Base-by-base conservation (phyloP, 768 basidiomycete species). In the Suillus clintonianus region DNA sequence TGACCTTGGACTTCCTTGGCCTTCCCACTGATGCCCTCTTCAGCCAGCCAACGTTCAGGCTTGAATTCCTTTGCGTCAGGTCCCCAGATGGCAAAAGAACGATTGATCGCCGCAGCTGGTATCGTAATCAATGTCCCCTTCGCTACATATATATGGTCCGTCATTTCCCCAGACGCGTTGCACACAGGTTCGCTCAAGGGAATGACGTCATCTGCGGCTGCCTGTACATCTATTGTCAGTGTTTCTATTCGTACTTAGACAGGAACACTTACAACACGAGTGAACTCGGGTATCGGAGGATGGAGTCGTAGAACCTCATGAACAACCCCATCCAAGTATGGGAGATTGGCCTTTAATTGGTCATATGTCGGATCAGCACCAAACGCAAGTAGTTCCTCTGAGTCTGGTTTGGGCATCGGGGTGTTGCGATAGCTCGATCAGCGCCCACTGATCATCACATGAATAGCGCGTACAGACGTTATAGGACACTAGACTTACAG, bases 121-220 rank as follows among this genome's bases (percentile, higher is more conserved):
- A 82, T 70, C 14, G 76, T 64, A 37, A 90, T 62, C 1, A 68
- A 62, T 1, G 82, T 83, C 4, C 83, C 87, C 65, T 83, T 84
- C n/a, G 79, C 74, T 41, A 89, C 73, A 6, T 76, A 50, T 57
- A 89, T 72, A n/a, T 74, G 75, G 24, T 76, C 71, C 17, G 83
- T 74, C 0, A 68, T 65, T 48, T 77, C 69, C 0, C 86, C 85
- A 0, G 81, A 71, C 0, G 73, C 66, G 0, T 82, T 83, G 11
- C 67, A 71, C 19, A 88, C 68, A 4, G 86, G 86, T 1, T 70
- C 68, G 15, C 77, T 78, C n/a, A 90, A 78, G 0, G 88, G 89
- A 14, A 91, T 79, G 3, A 86, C 71, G 62, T 88, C 85, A 69
- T 90, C 87, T 62, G 80, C 73, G 2, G 74, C 69, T 0, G 84